phyloP scores from a whole-genome alignment of 805 yeast species.

The Candida sonorensis region DNA sequence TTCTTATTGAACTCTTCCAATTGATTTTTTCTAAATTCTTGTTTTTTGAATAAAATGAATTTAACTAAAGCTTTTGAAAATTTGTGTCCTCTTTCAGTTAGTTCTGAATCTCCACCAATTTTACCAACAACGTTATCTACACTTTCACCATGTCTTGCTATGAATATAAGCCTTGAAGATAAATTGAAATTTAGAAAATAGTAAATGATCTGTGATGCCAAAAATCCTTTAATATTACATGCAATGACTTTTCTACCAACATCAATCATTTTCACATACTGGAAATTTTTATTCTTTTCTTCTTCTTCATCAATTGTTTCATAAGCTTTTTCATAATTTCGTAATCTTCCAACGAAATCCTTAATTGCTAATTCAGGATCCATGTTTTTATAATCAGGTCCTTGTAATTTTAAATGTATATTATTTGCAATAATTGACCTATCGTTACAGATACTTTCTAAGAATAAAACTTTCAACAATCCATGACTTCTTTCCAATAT shows the following conservation, averaged over 20 bases:
- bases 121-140: conserved; percentile 76
- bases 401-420: conserved; percentile 74
- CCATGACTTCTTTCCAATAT: conserved; percentile 51
- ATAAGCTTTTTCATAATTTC: conserved; percentile 82
- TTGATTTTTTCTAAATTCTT: conserved; percentile 59
- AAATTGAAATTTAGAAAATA: conserved; percentile 85
- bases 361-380: conserved; percentile 72
- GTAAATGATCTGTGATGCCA: conserved; percentile 90
- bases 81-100: conserved; percentile 72
- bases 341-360: conserved; percentile 77
- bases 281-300: conserved; percentile 54
- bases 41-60: conserved; percentile 67
- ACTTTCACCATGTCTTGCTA: conserved; percentile 92
- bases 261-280: conserved; percentile 91
- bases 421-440: conserved; percentile 71
- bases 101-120: conserved; percentile 85
- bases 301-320: conserved; percentile 80
- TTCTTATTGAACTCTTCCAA: conserved; percentile 44
- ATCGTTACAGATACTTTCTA: conserved; percentile 86
- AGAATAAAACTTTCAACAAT: conserved; percentile 68
- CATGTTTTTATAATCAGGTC: conserved; percentile 88
- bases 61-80: conserved; percentile 67
- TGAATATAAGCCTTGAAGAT: conserved; percentile 87
- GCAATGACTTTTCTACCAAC: conserved; percentile 94
- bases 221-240: conserved; percentile 77